Evolutionary conservation across 2,329 filamentous ascomycete genomes (phyloP).

Genomic region (Penicillium hesseltinei): DNA sequence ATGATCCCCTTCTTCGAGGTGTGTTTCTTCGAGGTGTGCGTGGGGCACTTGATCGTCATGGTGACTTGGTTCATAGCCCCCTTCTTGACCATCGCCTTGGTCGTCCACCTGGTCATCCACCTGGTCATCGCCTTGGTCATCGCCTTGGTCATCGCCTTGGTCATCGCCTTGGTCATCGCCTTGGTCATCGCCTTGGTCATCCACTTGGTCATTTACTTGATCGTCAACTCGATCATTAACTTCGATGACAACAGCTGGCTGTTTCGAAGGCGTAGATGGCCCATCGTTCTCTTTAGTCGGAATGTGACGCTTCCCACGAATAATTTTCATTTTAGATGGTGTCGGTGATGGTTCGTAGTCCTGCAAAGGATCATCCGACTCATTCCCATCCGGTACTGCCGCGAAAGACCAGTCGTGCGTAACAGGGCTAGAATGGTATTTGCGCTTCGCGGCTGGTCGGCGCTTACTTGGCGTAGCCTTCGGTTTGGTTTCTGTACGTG

Average conservation of each 20-base stretch:
- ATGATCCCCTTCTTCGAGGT: background rate
- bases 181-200: too few relatives aligned
- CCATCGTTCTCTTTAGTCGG: background rate
- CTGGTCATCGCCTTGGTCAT: too few relatives aligned
- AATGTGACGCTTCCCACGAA: constrained; percentile 22
- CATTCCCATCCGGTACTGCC: constrained; percentile 32
- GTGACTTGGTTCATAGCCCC: too few relatives aligned
- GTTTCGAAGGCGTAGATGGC: background rate
- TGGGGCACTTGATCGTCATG: background rate
- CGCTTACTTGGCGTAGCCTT: constrained; percentile 21
- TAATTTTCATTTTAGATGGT: constrained; percentile 22
- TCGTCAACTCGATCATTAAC: background rate
- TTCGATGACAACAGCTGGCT: background rate
- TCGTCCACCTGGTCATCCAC: background rate
- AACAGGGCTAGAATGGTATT: constrained; percentile 30
- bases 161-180: background rate
- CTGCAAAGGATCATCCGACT: constrained; percentile 46
- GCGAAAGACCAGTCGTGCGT: constrained; percentile 40
- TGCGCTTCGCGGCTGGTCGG: constrained; percentile 23
- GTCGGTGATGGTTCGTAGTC: constrained; percentile 35
- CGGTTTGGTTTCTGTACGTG: constrained; percentile 24
- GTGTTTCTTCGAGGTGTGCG: background rate
- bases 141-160: background rate
- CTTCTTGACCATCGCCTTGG: background rate
- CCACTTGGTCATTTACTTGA: background rate